A percentile compares a stretch with the other conserved stretches of the same genome.
Conservation (phyloP, 2,329 filamentous ascomycete species). For the Metarhizium robertsii region DNA sequence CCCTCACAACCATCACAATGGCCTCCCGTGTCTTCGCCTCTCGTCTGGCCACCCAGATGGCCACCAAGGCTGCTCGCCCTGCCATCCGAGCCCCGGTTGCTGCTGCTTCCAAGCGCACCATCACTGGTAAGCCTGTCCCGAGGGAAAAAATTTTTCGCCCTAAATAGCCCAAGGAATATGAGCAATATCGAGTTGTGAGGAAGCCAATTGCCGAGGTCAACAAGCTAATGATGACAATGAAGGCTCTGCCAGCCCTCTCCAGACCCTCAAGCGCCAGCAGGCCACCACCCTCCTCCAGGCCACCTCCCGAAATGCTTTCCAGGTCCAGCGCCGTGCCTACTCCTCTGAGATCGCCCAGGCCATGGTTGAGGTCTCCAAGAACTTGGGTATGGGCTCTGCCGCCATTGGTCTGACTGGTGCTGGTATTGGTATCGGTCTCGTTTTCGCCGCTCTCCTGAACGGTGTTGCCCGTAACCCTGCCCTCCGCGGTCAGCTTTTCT, state of each 20-base stretch:
- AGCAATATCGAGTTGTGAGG: constrained; percentile 15
- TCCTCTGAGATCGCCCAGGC: constrained; percentile 81
- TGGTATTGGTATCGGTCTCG: constrained; percentile 91
- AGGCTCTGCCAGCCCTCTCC: constrained; percentile 55
- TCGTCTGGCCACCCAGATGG: constrained; percentile 68
- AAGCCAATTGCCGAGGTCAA: constrained; percentile 23
- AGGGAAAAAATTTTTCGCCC: constrained; percentile 20
- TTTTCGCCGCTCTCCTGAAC: constrained; percentile 84
- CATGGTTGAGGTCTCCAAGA: constrained; percentile 85
- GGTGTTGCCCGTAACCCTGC: constrained; percentile 90
- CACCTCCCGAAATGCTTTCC: constrained; percentile 56
- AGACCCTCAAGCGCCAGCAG: constrained; percentile 68
- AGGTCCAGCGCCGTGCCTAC: constrained; percentile 64
- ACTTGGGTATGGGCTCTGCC: constrained; percentile 80
- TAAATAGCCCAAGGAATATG: constrained; percentile 4
- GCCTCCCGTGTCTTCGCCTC: constrained; percentile 70
- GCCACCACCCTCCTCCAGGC: constrained; percentile 56
- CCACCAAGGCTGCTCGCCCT: constrained; percentile 70
- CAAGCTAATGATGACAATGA: constrained; percentile 22
- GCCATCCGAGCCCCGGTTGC: constrained; percentile 55
- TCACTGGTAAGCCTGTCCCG: constrained; percentile 51
- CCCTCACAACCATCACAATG: constrained; percentile 58
- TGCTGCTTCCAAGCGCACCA: constrained; percentile 65
- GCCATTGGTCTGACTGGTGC: constrained; percentile 89
- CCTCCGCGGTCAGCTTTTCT: constrained; percentile 92